These are phyloP conservation scores for Melampsora abietis-canadensis DNA, from an alignment of 1,284 basidiomycete species.

Conservation along the genomic window DNA sequence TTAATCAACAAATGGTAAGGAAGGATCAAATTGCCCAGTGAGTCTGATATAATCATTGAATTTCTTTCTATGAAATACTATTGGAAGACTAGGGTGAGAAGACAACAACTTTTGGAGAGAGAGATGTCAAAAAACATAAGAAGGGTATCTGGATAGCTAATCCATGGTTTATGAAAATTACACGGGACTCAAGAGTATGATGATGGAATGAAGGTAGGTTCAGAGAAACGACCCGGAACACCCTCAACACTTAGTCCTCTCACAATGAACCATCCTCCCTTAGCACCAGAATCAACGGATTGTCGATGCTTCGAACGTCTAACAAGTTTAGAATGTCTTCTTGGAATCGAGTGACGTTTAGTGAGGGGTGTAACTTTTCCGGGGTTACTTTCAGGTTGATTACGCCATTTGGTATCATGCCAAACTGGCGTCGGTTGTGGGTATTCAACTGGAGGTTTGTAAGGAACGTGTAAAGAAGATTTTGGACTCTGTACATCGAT, in stretches of 20 bases:
- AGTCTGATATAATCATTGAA: no score
- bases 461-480: slow-evolving; percentile 1
- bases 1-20: no score
- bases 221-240: slow-evolving; percentile 14
- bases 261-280: slow-evolving; percentile 26
- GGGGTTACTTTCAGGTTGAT: background rate
- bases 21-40: no score
- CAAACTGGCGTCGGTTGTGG: background rate
- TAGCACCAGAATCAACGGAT: background rate
- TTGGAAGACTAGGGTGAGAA: no score
- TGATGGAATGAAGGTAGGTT: slow-evolving; percentile 8
- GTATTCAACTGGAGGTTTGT: background rate
- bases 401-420: background rate
- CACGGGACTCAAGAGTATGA: no score
- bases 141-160: no score
- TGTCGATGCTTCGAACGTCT: background rate
- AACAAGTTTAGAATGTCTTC: background rate
- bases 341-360: background rate
- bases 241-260: slow-evolving; percentile 29
- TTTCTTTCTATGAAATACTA: no score
- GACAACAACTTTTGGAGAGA: no score
- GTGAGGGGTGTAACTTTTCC: background rate
- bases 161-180: no score
- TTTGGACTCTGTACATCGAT: slow-evolving; percentile 20
- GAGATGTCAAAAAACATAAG: no score